Evolutionary conservation across 305 asterid genomes (phyloP), one percentile per base, ranked within the genome.

Genomic region (Fraxinus albicans): DNA sequence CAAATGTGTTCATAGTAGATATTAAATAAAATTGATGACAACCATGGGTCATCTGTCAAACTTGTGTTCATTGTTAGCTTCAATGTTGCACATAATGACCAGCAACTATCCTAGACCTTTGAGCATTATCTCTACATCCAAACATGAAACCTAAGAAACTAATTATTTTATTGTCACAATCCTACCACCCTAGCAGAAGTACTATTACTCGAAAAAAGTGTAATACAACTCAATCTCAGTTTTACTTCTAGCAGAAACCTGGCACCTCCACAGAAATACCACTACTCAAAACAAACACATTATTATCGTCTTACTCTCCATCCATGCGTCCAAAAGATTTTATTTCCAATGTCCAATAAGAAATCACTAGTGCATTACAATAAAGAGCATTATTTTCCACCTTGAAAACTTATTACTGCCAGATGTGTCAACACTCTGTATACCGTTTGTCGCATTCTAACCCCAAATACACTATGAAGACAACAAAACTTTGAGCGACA

Each of bases 401-500:
- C 40, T 6, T 40, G 67, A 55, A 78, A 83, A 76, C 77, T 35
- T 77, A 36, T 44, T 2, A 27, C 75, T 76, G 36, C 47, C 80
- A 38, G 21, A 1, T 23, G 23, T 33, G 12, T 17, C 86, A 80
- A 9, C 29, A 65, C 23, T 27, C 23, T n/a, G 79, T 40, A 53
- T 15, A 70, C 17, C 31, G 8, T 60, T 63, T 15, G 60, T 67
- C 21, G 47, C 19, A 38, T 80, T 29, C 83, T 15, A 63, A 76
- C 58, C 60, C 47, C 27, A 44, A 69, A 70, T 21, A 72, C 38
- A 35, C 31, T 9, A 81, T 10, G 77, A 65, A 80, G 23, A 38
- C 58, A 78, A 70, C 40, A 76, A 87, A 29, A 67, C 78, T 76
- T 29, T 55, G 69, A 83, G 79, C 63, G 78, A 34, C 77, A 63